Evolutionary conservation across 306 rosid genomes (phyloP).

Genomic region (Casuarina equisetifolia): DNA sequence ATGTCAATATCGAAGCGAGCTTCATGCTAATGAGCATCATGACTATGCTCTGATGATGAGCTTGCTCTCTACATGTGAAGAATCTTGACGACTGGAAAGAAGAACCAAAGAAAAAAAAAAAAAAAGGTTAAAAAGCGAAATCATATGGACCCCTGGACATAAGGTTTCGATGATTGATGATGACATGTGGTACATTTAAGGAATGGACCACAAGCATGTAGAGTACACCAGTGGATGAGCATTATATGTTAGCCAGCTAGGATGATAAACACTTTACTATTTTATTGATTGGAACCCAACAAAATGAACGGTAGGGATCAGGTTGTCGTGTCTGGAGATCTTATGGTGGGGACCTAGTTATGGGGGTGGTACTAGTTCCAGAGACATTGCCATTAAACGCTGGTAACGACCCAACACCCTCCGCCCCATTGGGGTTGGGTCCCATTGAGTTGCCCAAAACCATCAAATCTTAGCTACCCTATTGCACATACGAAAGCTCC

Average conservation of each 20-base stretch:
- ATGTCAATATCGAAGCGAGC: no score
- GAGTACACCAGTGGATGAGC: constrained; percentile 21
- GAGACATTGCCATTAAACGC: constrained; percentile 18
- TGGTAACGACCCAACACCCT: constrained; percentile 27
- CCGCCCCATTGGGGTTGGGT: not conserved
- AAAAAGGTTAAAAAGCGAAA: not conserved
- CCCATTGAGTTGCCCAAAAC: not conserved
- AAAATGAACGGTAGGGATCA: constrained; percentile 43
- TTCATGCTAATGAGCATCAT: no score
- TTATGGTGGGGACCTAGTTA: constrained; percentile 40
- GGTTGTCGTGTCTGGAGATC: constrained; percentile 70
- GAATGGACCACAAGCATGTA: constrained; percentile 12
- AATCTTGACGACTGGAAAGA: not conserved
- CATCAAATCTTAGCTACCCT: constrained; percentile 15
- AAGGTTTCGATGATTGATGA: not conserved
- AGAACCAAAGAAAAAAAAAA: not conserved
- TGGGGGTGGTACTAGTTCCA: constrained; percentile 20
- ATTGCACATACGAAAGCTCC: constrained; percentile 9
- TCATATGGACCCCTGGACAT: not conserved
- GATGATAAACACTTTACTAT: constrained; percentile 21
- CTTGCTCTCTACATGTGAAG: not conserved
- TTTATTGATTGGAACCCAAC: constrained; percentile 32
- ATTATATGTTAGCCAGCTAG: constrained; percentile 40
- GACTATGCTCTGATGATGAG: not conserved
- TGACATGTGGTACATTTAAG: not conserved